phyloP scores from a whole-genome alignment of 768 basidiomycete species.

The Mycena crocata region DNA sequence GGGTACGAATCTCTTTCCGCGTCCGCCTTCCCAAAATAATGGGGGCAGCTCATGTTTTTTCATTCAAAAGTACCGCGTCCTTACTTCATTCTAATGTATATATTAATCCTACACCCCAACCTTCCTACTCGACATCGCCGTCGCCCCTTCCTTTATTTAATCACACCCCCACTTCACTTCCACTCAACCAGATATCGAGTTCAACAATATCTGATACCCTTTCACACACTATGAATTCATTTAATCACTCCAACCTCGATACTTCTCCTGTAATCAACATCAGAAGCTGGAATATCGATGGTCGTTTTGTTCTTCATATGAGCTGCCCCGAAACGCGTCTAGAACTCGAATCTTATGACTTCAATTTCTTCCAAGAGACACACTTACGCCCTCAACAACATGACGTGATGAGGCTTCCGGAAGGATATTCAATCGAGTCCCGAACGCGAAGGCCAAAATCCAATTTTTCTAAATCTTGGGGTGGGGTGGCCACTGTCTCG shows the following conservation, averaged over 20 bases:
- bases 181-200: too few relatives aligned
- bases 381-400: slow-evolving; percentile 3
- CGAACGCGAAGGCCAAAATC: not conserved
- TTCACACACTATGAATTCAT: not conserved
- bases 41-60: slow-evolving; percentile 12
- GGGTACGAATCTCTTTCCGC: not conserved
- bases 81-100: not conserved
- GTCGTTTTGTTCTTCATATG: not conserved
- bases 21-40: slow-evolving; percentile 14
- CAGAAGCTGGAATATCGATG: slow-evolving; percentile 16
- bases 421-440: not conserved
- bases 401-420: not conserved
- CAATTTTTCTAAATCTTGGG: not conserved
- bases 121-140: not conserved
- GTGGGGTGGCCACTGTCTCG: not conserved
- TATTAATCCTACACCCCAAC: not conserved
- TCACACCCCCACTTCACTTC: too few relatives aligned
- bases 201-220: not conserved
- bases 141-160: too few relatives aligned
- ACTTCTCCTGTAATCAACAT: not conserved
- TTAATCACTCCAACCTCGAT: not conserved
- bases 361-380: slow-evolving; percentile 7
- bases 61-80: not conserved
- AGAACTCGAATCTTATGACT: slow-evolving; percentile 2
- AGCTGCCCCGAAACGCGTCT: slow-evolving; percentile 9